Evolutionary conservation across 768 basidiomycete genomes (phyloP).

Genomic region (Strobilomyces dryophilus): DNA sequence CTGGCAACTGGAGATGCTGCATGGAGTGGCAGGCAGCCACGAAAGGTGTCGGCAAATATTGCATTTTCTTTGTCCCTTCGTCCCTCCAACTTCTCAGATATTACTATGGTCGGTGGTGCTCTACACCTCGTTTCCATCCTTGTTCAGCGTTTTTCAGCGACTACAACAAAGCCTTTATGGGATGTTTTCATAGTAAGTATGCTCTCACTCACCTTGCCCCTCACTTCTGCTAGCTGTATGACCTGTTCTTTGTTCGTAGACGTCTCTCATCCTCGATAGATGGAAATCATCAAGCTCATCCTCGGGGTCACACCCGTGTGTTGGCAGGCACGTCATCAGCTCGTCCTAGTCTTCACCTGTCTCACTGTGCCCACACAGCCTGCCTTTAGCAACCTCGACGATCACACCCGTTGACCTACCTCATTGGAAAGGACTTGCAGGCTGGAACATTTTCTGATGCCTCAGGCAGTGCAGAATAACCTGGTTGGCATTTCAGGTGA

Average conservation of each 20-base stretch:
- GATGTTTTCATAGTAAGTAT: slow-evolving; percentile 66
- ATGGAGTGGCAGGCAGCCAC: slow-evolving; percentile 52
- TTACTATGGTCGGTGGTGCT: no score
- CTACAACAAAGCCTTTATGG: slow-evolving; percentile 67
- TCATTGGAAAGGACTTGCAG: no score
- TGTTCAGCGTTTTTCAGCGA: slow-evolving; percentile 37
- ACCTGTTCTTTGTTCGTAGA: background rate
- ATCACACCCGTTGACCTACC: slow-evolving; percentile 58
- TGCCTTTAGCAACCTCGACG: slow-evolving; percentile 67
- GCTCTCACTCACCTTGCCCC: background rate
- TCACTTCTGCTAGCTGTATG: slow-evolving; percentile 24
- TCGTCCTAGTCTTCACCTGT: background rate
- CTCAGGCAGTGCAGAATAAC: no score
- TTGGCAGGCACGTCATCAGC: slow-evolving; percentile 44
- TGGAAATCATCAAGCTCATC: slow-evolving; percentile 44
- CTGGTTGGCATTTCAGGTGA: no score
- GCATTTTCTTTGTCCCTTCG: background rate
- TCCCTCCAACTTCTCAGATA: no score
- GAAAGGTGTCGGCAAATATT: slow-evolving; percentile 56
- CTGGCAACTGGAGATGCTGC: slow-evolving; percentile 54
- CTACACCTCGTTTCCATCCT: no score
- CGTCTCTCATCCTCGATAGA: slow-evolving; percentile 26
- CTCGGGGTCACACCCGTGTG: slow-evolving; percentile 54
- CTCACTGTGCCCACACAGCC: slow-evolving; percentile 35
- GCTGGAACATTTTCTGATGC: no score